Percentiles rank a stretch among this genome's conserved stretches.
Evolutionary conservation across 176 grass and related monocot species (phyloP).

Genomic region (Eragrostis curvula): DNA sequence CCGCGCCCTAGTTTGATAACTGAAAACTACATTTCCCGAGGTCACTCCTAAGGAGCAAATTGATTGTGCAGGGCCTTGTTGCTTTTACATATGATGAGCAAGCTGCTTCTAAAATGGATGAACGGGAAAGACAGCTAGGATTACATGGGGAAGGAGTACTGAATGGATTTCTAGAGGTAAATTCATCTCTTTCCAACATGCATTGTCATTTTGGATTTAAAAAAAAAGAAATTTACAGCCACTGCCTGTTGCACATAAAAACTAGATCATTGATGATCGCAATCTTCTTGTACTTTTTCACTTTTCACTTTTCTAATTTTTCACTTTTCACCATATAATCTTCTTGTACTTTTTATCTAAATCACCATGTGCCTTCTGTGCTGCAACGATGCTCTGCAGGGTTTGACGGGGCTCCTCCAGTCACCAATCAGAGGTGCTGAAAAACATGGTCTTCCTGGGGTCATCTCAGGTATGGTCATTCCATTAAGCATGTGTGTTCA

Average conservation of each 20-base stretch:
- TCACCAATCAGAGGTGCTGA: slow-evolving; percentile 95
- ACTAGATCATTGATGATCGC: slow-evolving; percentile 8
- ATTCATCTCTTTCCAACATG: slow-evolving; percentile 27
- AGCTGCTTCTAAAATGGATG: slow-evolving; percentile 72
- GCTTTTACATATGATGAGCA: slow-evolving; percentile 95
- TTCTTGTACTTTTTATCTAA: slow-evolving; percentile 15
- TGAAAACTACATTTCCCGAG: slow-evolving; percentile 10
- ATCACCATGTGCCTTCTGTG: slow-evolving; percentile 23
- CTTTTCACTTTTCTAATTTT: slow-evolving; percentile 37
- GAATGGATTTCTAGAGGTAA: slow-evolving; percentile 93
- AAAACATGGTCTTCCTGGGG: slow-evolving; percentile 92
- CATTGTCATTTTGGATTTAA: slow-evolving; percentile 13
- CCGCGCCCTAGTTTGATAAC: slow-evolving; percentile 21
- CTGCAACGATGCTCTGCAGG: slow-evolving; percentile 56
- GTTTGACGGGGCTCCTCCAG: slow-evolving; percentile 94
- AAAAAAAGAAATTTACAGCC: slow-evolving; percentile 31
- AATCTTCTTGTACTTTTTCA: slow-evolving; percentile 32
- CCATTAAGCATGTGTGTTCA: slow-evolving; percentile 14
- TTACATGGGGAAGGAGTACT: slow-evolving; percentile 91
- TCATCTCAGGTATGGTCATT: slow-evolving; percentile 74
- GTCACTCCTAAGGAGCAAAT: slow-evolving; percentile 41
- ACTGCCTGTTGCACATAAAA: slow-evolving; percentile 15
- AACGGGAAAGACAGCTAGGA: slow-evolving; percentile 69
- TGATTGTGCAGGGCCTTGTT: slow-evolving; percentile 76
- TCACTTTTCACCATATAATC: slow-evolving; percentile 24